A percentile compares a stretch with the other conserved stretches of the same genome.
phyloP scores from a whole-genome alignment of 495 filamentous ascomycete species.

The Lophiostoma macrostomum region DNA sequence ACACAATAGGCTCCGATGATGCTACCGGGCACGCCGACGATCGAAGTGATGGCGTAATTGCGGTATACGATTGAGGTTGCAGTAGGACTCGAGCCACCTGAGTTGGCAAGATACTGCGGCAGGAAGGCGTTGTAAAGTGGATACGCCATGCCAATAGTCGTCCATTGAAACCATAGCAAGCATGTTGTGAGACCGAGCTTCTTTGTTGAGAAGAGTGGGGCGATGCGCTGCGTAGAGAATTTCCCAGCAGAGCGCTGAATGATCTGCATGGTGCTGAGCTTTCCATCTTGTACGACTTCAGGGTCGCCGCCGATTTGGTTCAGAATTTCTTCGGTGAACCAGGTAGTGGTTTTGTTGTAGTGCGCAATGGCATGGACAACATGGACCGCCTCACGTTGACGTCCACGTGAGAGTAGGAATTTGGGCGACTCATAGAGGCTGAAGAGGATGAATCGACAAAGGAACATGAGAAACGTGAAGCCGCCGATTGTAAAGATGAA shows the following conservation, averaged over 20 bases:
- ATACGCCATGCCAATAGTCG: slow-evolving; percentile 34
- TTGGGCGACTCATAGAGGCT: slow-evolving; percentile 36
- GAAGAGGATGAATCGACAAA: slow-evolving; percentile 36
- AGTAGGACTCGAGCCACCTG: slow-evolving; percentile 40
- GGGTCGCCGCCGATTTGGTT: slow-evolving; percentile 22
- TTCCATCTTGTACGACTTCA: slow-evolving; percentile 5
- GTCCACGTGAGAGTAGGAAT: slow-evolving; percentile 31
- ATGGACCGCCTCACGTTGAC: slow-evolving; percentile 27
- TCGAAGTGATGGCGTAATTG: slow-evolving; percentile 58
- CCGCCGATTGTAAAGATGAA: slow-evolving; percentile 67
- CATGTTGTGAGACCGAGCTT: slow-evolving; percentile 24
- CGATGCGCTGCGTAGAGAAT: slow-evolving; percentile 28
- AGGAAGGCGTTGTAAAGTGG: slow-evolving; percentile 37
- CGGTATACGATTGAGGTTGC: slow-evolving; percentile 54
- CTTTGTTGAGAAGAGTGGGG: slow-evolving; percentile 28
- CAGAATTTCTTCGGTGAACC: slow-evolving; percentile 29
- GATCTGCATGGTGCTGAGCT: slow-evolving; percentile 4
- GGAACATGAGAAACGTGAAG: slow-evolving; percentile 54
- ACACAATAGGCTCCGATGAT: slow-evolving; percentile 56
- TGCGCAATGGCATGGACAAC: slow-evolving; percentile 31
- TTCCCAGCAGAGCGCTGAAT: slow-evolving; percentile 10
- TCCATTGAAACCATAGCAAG: slow-evolving; percentile 35
- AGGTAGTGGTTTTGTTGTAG: slow-evolving; percentile 26
- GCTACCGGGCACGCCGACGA: slow-evolving; percentile 57
- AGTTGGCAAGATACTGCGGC: slow-evolving; percentile 54